These are phyloP conservation scores for Phylloporus arenicola DNA, from an alignment of 768 basidiomycete species.

Conservation along the genomic window DNA sequence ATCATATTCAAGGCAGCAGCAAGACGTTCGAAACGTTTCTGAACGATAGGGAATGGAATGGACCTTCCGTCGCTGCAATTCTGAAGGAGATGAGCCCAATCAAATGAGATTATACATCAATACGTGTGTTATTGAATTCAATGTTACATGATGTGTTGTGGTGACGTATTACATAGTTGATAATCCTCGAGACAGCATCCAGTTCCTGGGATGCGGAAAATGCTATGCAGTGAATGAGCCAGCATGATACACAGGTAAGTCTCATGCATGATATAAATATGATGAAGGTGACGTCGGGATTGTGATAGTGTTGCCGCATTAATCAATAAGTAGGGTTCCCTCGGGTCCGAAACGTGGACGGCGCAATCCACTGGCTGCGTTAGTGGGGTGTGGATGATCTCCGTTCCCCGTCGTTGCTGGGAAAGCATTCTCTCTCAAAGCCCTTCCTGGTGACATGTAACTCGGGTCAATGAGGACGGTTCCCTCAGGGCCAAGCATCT, in stretches of 20 bases:
- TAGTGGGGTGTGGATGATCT: not conserved
- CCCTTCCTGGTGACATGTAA: not conserved
- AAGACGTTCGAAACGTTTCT: not conserved
- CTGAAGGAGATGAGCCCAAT: not conserved
- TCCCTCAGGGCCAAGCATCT: constrained; percentile 20
- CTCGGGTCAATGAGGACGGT: constrained; percentile 15
- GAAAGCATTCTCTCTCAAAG: constrained; percentile 2
- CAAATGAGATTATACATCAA: not conserved
- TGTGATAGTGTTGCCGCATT: not conserved
- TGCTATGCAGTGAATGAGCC: not conserved
- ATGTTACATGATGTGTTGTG: not conserved
- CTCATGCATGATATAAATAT: not conserved
- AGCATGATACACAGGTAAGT: not conserved
- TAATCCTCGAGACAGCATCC: constrained; percentile 6
- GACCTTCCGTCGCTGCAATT: not conserved
- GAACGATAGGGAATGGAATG: constrained; percentile 3
- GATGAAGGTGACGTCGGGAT: not conserved
- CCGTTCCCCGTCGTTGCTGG: not conserved
- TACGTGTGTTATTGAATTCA: not conserved
- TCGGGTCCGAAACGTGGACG: constrained; percentile 16
- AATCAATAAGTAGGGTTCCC: constrained; percentile 22
- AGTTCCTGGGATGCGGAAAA: constrained; percentile 18
- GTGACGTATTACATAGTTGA: not conserved
- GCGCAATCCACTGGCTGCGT: not conserved
- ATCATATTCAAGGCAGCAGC: not conserved